Percentiles rank a stretch among this genome's conserved stretches.
Evolutionary conservation across 768 basidiomycete species (phyloP).

Genomic region (Macrolepiota albuminosa): DNA sequence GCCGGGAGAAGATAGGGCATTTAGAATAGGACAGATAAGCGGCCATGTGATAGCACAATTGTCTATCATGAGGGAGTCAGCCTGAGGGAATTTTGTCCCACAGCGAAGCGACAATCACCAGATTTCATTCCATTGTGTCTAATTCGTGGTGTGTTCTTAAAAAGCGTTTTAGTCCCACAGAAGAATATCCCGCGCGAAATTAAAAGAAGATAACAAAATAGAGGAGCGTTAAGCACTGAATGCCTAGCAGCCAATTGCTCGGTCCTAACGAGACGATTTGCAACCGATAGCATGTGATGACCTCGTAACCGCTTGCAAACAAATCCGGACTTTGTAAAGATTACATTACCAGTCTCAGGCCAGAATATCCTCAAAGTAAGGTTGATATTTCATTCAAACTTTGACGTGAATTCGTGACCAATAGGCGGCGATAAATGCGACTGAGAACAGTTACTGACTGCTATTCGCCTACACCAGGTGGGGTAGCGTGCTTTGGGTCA

Average conservation of each 20-base stretch:
- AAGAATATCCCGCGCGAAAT: not conserved
- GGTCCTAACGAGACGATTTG: not conserved
- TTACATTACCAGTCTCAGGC: not conserved
- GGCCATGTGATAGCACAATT: slow-evolving; percentile 4
- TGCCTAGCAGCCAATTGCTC: not conserved
- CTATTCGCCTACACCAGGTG: not conserved
- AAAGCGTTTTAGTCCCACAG: not conserved
- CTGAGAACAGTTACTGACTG: not conserved
- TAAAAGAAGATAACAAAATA: not conserved
- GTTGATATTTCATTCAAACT: too few relatives aligned
- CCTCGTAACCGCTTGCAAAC: not conserved
- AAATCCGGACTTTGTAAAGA: not conserved
- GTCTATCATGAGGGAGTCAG: not conserved
- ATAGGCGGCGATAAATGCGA: not conserved
- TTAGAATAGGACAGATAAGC: not conserved
- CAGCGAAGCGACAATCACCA: not conserved
- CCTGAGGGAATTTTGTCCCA: slow-evolving; percentile 2
- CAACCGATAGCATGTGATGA: not conserved
- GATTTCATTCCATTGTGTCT: not conserved
- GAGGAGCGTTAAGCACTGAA: not conserved
- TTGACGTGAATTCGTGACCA: not conserved
- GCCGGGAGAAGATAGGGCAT: not conserved
- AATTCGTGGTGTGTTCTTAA: not conserved
- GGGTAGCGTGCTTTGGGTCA: not conserved
- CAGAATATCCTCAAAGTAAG: not conserved